Percentiles rank a stretch among this genome's conserved stretches.
Conservation (phyloP, 176 grass and related monocot genomes). For the Rhynchospora pubera region DNA sequence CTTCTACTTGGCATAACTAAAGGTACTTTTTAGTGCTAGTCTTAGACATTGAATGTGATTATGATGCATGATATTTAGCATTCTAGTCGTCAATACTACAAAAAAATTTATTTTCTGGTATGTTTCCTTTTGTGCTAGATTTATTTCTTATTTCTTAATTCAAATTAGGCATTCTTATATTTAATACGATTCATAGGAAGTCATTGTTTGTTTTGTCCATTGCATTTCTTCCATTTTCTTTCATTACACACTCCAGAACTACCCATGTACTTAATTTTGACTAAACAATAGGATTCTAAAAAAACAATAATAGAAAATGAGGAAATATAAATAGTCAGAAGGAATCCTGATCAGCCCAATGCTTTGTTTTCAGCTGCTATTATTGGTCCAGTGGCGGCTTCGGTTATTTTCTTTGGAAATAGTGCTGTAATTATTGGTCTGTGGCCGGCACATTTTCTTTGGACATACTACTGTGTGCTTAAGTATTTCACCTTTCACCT, state of each 20-base stretch:
- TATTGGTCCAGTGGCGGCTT: slow-evolving; percentile 32
- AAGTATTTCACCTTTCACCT: slow-evolving; percentile 34
- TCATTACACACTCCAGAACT: background rate
- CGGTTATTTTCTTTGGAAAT: slow-evolving; percentile 48
- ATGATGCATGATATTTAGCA: background rate
- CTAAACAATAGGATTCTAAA: background rate
- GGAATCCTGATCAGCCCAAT: background rate
- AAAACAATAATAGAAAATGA: background rate
- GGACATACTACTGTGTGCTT: slow-evolving; percentile 77
- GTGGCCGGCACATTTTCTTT: slow-evolving; percentile 82
- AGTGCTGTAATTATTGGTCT: slow-evolving; percentile 55
- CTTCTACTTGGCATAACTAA: slow-evolving; percentile 56
- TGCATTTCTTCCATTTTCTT: background rate
- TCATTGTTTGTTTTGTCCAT: background rate
- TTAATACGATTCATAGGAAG: background rate
- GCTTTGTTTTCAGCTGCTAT: slow-evolving; percentile 35
- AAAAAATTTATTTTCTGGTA: background rate
- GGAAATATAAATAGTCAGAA: background rate
- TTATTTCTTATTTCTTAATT: background rate
- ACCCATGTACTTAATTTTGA: background rate
- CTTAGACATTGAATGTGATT: background rate
- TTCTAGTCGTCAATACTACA: background rate
- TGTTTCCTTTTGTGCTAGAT: background rate
- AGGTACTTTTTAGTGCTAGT: slow-evolving; percentile 29
- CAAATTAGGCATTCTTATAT: background rate